Percentiles rank a stretch among this genome's conserved stretches.
phyloP scores from a whole-genome alignment of 805 yeast genomes.

The Kuraishia molischiana region DNA sequence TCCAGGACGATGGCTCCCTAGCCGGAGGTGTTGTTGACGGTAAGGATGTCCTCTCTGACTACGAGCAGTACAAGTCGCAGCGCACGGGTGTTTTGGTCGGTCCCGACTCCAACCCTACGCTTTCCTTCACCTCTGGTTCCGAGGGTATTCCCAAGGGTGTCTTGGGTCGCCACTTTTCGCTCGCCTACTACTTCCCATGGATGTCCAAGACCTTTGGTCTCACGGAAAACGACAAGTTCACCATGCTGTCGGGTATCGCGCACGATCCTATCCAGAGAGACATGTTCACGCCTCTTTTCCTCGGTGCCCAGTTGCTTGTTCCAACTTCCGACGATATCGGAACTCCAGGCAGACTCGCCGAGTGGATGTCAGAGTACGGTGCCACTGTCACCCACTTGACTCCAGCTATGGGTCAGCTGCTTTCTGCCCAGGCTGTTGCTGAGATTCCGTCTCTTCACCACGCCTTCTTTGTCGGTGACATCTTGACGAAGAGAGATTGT shows the following conservation, averaged over 20 bases:
- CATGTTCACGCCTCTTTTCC: slow-evolving; percentile 93
- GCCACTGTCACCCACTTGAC: slow-evolving; percentile 97
- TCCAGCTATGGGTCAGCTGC: slow-evolving; percentile 98
- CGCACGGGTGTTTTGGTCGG: slow-evolving; percentile 90
- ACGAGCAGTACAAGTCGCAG: slow-evolving; percentile 33
- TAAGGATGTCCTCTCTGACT: slow-evolving; percentile 40
- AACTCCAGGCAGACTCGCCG: slow-evolving; percentile 94
- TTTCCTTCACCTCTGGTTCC: slow-evolving; percentile 94
- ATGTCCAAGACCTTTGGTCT: slow-evolving; percentile 83
- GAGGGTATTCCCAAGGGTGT: slow-evolving; percentile 99
- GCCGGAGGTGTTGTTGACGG: slow-evolving; percentile 43
- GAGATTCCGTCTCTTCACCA: slow-evolving; percentile 82
- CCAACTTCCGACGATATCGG: slow-evolving; percentile 98
- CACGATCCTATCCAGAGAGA: slow-evolving; percentile 99
- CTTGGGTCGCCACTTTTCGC: slow-evolving; percentile 91
- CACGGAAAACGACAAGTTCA: slow-evolving; percentile 74
- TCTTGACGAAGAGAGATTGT: slow-evolving; percentile 95
- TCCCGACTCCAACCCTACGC: slow-evolving; percentile 95
- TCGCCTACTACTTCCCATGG: slow-evolving; percentile 98
- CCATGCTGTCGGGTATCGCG: slow-evolving; percentile 98
- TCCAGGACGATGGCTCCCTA: slow-evolving; percentile 67
- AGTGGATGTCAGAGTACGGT: slow-evolving; percentile 88
- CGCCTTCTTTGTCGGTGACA: slow-evolving; percentile 98
- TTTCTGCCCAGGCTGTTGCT: slow-evolving; percentile 91
- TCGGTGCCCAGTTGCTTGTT: slow-evolving; percentile 88